These are phyloP conservation scores for Pelargonium cotyledonis DNA, from an alignment of 441 rosid genomes.

Conservation along the genomic window DNA sequence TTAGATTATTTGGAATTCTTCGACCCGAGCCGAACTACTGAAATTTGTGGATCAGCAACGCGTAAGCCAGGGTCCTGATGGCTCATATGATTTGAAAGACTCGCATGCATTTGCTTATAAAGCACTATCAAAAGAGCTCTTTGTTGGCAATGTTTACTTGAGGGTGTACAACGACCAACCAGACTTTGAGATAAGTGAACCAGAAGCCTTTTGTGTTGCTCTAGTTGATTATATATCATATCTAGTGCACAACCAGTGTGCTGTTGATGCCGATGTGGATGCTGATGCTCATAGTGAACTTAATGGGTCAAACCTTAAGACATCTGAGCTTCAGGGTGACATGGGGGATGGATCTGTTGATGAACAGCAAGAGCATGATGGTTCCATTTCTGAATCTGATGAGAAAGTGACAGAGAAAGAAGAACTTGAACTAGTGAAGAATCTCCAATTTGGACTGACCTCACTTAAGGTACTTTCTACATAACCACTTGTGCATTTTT, in stretches of 20 bases:
- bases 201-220: slow-evolving; percentile 92
- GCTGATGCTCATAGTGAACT: slow-evolving; percentile 19
- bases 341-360: slow-evolving; percentile 32
- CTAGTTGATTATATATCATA: slow-evolving; percentile 73
- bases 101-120: slow-evolving; percentile 70
- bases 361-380: slow-evolving; percentile 37
- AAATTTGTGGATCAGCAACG: slow-evolving; percentile 93
- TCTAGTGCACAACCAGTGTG: slow-evolving; percentile 39
- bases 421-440: slow-evolving; percentile 44
- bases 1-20: slow-evolving; percentile 98
- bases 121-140: slow-evolving; percentile 83
- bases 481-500: slow-evolving; percentile 10
- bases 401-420: slow-evolving; percentile 42
- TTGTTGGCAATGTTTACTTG: slow-evolving; percentile 93
- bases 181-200: slow-evolving; percentile 92
- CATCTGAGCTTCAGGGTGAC: slow-evolving; percentile 36
- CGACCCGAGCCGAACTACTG: slow-evolving; percentile 84
- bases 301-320: slow-evolving; percentile 26
- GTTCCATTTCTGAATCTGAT: slow-evolving; percentile 38
- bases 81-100: slow-evolving; percentile 80
- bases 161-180: slow-evolving; percentile 98
- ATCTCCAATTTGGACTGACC: slow-evolving; percentile 74
- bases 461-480: slow-evolving; percentile 65
- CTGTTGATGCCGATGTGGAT: slow-evolving; percentile 10
- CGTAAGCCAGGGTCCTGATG: slow-evolving; percentile 79